Conservation (phyloP, 2,329 filamentous ascomycete genomes). For the Ceratocystis ficicola region DNA sequence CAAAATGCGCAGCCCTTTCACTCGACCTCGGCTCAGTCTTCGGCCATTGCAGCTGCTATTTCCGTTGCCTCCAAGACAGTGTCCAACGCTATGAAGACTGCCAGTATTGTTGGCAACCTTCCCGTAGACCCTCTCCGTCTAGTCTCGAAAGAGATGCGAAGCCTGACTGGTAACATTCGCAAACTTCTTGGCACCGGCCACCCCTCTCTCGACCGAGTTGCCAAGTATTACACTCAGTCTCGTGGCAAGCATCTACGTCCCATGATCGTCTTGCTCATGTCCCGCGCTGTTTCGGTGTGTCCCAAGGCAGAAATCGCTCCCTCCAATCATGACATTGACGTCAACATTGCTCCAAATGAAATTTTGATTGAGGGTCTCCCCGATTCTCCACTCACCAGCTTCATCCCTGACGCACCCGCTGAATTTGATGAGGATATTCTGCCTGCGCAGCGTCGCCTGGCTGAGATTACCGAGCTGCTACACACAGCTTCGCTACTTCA, state of each 20-base stretch:
- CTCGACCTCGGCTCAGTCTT: constrained; percentile 37
- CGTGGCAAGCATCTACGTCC: constrained; percentile 96
- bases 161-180: constrained; percentile 82
- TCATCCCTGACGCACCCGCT: constrained; percentile 32
- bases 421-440: constrained; percentile 55
- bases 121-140: constrained; percentile 76
- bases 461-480: constrained; percentile 94
- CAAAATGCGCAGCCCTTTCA: constrained; percentile 32
- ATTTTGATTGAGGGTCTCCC: constrained; percentile 76
- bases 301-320: constrained; percentile 38
- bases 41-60: constrained; percentile 66
- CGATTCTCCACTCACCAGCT: constrained; percentile 31
- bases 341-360: constrained; percentile 42
- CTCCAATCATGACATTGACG: constrained; percentile 38
- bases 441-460: constrained; percentile 81
- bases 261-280: constrained; percentile 91
- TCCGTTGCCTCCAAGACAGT: constrained; percentile 59
- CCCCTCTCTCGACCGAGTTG: constrained; percentile 82
- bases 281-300: constrained; percentile 74
- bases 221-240: constrained; percentile 95
- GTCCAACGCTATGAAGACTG: constrained; percentile 50
- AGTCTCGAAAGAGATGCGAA: constrained; percentile 94
- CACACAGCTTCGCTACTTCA: constrained; percentile 93
- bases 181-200: constrained; percentile 90
- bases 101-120: constrained; percentile 49